These are phyloP conservation scores for Solanum hybrid DNA, from an alignment of 305 asterid genomes.

Conservation along the genomic window DNA sequence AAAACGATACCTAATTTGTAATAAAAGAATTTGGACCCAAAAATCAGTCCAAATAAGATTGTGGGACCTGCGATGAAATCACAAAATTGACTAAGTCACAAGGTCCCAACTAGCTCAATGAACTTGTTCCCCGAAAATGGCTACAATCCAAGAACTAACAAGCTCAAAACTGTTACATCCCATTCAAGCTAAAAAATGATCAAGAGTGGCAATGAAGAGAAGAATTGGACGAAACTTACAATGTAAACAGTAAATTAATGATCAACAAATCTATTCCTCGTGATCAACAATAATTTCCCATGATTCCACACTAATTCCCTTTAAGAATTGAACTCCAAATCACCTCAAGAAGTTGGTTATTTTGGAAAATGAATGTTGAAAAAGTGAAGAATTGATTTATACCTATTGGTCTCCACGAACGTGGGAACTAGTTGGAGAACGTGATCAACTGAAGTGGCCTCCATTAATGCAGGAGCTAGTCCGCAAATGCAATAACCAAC, in stretches of 20 bases:
- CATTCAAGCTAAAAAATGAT: background rate
- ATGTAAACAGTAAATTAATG: background rate
- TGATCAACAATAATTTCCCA: background rate
- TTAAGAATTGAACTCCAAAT: background rate
- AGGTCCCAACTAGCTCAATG: background rate
- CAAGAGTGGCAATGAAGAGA: background rate
- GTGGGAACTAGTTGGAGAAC: no score
- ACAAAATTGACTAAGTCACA: background rate
- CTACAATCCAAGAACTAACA: background rate
- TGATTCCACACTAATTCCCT: background rate
- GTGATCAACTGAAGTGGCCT: no score
- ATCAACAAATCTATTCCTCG: background rate
- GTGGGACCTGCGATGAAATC: background rate
- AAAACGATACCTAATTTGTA: background rate
- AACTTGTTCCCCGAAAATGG: background rate
- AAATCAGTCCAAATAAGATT: background rate
- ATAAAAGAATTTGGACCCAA: no score
- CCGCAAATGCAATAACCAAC: background rate
- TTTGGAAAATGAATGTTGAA: background rate
- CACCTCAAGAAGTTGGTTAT: background rate
- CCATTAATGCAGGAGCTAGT: no score
- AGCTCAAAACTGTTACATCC: background rate
- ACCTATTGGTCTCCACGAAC: no score
- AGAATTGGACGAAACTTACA: background rate
- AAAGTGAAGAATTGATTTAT: background rate